Conservation (phyloP, 495 filamentous ascomycete genomes). For the Podospora appendiculata region DNA sequence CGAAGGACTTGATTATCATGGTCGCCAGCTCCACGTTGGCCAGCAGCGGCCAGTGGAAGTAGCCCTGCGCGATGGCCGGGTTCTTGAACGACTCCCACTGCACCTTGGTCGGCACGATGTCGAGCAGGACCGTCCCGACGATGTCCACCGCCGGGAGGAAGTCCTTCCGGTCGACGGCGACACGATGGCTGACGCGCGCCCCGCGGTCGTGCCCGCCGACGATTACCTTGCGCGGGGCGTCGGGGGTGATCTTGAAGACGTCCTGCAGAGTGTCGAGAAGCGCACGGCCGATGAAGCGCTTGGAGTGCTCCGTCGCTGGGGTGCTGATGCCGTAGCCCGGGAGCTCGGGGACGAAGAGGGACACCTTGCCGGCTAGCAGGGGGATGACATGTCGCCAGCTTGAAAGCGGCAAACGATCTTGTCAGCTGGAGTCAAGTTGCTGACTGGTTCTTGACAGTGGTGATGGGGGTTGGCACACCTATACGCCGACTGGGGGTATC, state of each 20-base stretch:
- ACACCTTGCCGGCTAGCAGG: conserved; percentile 6
- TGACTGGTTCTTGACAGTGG: too few species aligned
- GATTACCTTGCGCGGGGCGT: conserved; percentile 13
- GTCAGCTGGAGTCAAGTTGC: background rate
- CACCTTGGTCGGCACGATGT: conserved; percentile 41
- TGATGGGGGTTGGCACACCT: conserved; percentile 4
- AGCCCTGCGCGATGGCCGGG: conserved; percentile 16
- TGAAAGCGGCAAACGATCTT: background rate
- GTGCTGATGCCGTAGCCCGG: conserved; percentile 40
- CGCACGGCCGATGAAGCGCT: conserved; percentile 27
- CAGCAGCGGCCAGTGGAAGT: conserved; percentile 46
- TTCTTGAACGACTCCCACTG: conserved; percentile 28
- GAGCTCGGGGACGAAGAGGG: conserved; percentile 37
- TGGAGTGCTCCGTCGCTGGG: conserved; percentile 17
- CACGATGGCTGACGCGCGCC: conserved; percentile 38
- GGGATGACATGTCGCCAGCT: conserved; percentile 18
- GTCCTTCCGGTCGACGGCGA: conserved; percentile 24
- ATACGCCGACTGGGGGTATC: conserved; percentile 16
- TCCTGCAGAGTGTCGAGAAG: conserved; percentile 25
- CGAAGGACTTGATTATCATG: conserved; percentile 35
- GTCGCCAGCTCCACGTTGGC: conserved; percentile 37
- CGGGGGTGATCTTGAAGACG: conserved; percentile 6
- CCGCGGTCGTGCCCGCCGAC: conserved; percentile 42
- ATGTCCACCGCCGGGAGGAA: conserved; percentile 5
- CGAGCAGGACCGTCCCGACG: conserved; percentile 29